Evolutionary conservation across 148 eudicot genomes (phyloP), one percentile per base, ranked within the genome.

Genomic region (Rhododendron ferrugineum): DNA sequence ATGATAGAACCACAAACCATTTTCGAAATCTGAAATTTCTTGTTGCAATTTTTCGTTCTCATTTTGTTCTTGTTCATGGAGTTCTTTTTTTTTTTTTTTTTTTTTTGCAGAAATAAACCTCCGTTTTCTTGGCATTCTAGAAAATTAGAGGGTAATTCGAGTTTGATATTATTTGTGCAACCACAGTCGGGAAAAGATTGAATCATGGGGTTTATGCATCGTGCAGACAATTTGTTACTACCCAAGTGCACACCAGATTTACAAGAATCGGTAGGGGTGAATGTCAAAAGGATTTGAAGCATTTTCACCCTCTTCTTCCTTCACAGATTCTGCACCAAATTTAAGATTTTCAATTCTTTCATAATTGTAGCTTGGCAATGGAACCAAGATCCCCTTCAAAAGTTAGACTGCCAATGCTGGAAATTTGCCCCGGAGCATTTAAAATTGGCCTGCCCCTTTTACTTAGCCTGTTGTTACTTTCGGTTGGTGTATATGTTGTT

Each of bases 371-470:
- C 32, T 79, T 23, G 46, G 40, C 32, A 36, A 95, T 95, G 96
- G 95, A 95, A 56, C 91, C 94, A 13, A 90, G 88, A 87, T 87
- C 93, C 64, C 96, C 92, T 72, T 93, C 93, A 64, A 92, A 93
- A 89, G 83, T 85, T 28, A 93, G 90, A 56, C 46, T 84, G 86
- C 88, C 82, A 85, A 80, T 79, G 34, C 73, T 47, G 47, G 87
- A 89, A 7, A 85, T 79, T 42, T 87, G 18, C 42, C 81, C 81
- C 1, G 49, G 68, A 54, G 86, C 54, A 42, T 28, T 78, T 54
- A 93, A 84, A 84, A 18, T 85, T 6, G 88, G 89, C 54, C 9
- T 85, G 60, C 37, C 86, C 82, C 56, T 94, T 60, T 20, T 88
- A 16, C 80, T 85, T 14, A 36, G 91, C 40, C 75, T 89, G 81